Base-by-base conservation (phyloP, 2,329 filamentous ascomycete genomes). In the Fusarium falciforme region DNA sequence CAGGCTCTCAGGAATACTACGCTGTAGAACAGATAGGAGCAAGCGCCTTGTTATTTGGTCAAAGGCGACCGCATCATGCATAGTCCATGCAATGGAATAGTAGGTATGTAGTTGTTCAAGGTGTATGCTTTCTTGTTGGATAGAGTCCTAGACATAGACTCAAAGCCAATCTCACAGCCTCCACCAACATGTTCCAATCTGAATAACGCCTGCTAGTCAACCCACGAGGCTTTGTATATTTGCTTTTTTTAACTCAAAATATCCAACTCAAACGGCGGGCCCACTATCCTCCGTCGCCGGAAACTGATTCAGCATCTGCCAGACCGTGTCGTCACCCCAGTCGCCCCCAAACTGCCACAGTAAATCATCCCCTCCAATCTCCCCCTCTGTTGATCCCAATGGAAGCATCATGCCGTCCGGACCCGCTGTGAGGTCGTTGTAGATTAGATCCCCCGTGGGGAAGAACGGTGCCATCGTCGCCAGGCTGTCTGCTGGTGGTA, bases 391-490 rank as follows among this genome's bases (percentile, higher is more conserved):
- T 66, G 61, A 20, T 5, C 66, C 59, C 40, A 79, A 70, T 25
- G 76, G 73, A 35, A 79, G 49, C 9, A 70, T 36, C n/a, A 75
- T 73, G 64, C 78, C 75, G 55, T 79, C 80, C 4, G 80, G 79
- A 12, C 85, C 81, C n/a, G 84, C 86, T 14, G 83, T 85, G 5
- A 91, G 81, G 36, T 90, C 86, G 71, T 91, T 89, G 75, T 87
- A 90, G 1, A 89, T 80, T 6, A 91, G 81, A 72, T 91, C 89
- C 22, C 87, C 85, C 67, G 87, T 89, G 0, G 89, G 87, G 64
- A 89, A 90, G 67, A 90, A 84, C 17, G 89, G 88, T 71, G 87
- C 85, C 67, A 91, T 84, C 12, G 82, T 81, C 25, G 85, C 81
- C 74, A 90, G 86, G 74, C 87, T 85, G 68, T 89, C 87, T 64